These are phyloP conservation scores for Gaeumannomyces sp. DNA, from an alignment of 2,329 filamentous ascomycete genomes.

Conservation along the genomic window DNA sequence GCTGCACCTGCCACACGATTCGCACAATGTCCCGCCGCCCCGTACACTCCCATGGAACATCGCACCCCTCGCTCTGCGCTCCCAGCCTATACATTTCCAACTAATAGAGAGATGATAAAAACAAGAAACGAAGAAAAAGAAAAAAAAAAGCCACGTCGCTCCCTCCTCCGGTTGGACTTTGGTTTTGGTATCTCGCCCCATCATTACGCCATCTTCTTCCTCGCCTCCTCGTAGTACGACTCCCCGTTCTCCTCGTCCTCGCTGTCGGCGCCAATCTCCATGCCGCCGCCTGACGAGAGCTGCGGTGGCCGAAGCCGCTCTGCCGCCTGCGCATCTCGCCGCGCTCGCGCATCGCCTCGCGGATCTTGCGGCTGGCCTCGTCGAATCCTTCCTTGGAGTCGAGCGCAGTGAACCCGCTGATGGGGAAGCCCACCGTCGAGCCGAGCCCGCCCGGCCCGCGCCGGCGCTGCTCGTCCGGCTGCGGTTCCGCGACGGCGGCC, in stretches of 20 bases:
- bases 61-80: too few relatives aligned
- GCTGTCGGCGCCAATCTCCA: slow-evolving; percentile 14
- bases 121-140: background rate
- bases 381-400: slow-evolving; percentile 68
- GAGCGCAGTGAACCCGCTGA: slow-evolving; percentile 63
- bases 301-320: slow-evolving; percentile 27
- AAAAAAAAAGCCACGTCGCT: background rate
- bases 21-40: too few relatives aligned
- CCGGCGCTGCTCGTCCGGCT: slow-evolving; percentile 65
- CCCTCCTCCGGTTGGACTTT: too few relatives aligned
- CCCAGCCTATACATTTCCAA: too few relatives aligned
- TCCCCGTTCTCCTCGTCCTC: slow-evolving; percentile 15
- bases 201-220: slow-evolving; percentile 9
- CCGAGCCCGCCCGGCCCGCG: slow-evolving; percentile 41
- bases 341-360: slow-evolving; percentile 77
- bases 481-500: slow-evolving; percentile 69
- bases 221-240: slow-evolving; percentile 7
- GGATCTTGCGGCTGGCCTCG: slow-evolving; percentile 77
- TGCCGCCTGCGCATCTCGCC: slow-evolving; percentile 54
- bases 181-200: background rate
- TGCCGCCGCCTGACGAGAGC: slow-evolving; percentile 11
- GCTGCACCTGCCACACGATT: too few relatives aligned
- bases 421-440: slow-evolving; percentile 49
- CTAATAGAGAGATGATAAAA: background rate
- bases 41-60: too few relatives aligned